A percentile compares a stretch with the other conserved stretches of the same genome.
Evolutionary conservation across 257 asterid genomes (phyloP).

Genomic region (Solanum chaucha): DNA sequence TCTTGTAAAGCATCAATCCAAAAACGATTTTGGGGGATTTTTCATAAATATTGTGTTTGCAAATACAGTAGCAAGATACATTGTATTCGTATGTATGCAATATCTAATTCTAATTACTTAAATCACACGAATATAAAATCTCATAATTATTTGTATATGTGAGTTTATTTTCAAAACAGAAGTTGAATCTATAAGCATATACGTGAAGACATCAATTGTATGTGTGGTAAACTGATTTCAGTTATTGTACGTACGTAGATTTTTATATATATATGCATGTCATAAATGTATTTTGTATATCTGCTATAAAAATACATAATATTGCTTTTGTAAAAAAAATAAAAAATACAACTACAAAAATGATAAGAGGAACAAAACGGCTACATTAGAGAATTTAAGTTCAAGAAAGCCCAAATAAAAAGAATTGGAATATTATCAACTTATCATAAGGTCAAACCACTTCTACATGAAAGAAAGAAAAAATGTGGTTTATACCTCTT

Average conservation of each 20-base stretch:
- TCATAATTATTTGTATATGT: background rate
- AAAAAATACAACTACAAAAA: background rate
- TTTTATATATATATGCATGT: too few species aligned
- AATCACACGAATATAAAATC: background rate
- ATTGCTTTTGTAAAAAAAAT: too few species aligned
- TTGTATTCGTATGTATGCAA: background rate
- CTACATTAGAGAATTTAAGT: background rate
- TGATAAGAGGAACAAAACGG: background rate
- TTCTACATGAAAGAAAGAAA: background rate
- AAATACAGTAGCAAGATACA: background rate
- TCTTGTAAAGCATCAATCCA: background rate
- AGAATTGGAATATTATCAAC: background rate
- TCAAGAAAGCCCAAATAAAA: background rate
- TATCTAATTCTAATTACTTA: background rate
- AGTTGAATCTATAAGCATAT: background rate
- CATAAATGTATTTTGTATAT: too few species aligned
- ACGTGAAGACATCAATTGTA: background rate
- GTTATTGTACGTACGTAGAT: too few species aligned
- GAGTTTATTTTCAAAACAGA: background rate
- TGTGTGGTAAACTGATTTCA: background rate
- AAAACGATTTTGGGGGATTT: background rate
- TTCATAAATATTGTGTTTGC: background rate
- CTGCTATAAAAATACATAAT: too few species aligned
- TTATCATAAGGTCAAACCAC: background rate
- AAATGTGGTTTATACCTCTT: background rate